These are phyloP conservation scores for Rhytidhysteron rufulum DNA, from an alignment of 2,329 filamentous ascomycete species.

Conservation along the genomic window DNA sequence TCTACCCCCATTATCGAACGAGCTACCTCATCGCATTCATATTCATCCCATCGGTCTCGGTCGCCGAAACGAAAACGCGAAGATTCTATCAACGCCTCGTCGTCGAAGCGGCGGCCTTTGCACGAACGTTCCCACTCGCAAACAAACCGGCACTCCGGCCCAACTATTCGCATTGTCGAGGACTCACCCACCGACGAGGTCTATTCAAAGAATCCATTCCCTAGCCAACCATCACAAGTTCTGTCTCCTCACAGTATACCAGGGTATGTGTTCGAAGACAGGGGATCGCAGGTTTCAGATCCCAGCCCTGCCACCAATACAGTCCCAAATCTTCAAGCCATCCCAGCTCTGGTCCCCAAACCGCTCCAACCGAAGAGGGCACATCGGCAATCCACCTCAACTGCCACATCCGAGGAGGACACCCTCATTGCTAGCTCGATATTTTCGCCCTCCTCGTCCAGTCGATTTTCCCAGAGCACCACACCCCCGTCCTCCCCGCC, in stretches of 20 bases:
- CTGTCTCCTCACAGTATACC: slow-evolving; percentile 34
- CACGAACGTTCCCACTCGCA: slow-evolving; percentile 37
- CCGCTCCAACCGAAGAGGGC: slow-evolving; percentile 31
- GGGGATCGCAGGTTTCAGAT: slow-evolving; percentile 38
- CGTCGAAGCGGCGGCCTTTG: slow-evolving; percentile 32
- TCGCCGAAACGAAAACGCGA: slow-evolving; percentile 29
- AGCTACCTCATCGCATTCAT: too few species aligned
- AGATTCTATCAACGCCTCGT: slow-evolving; percentile 25
- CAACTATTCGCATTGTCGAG: slow-evolving; percentile 39
- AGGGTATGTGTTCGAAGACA: slow-evolving; percentile 36
- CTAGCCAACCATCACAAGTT: slow-evolving; percentile 37
- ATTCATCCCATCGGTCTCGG: slow-evolving; percentile 19
- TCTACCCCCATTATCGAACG: too few species aligned
- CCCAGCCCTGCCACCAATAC: slow-evolving; percentile 32
- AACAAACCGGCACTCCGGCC: slow-evolving; percentile 32
- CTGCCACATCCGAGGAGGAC: slow-evolving; percentile 36
- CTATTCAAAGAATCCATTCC: slow-evolving; percentile 39
- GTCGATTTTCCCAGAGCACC: slow-evolving; percentile 38
- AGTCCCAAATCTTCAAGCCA: slow-evolving; percentile 34
- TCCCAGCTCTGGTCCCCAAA: slow-evolving; percentile 29
- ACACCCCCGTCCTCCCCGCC: slow-evolving; percentile 34
- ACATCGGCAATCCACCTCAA: slow-evolving; percentile 34
- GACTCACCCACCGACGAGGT: slow-evolving; percentile 27
- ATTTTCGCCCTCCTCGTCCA: slow-evolving; percentile 33
- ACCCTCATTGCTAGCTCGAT: slow-evolving; percentile 31